Percentiles rank a stretch among this genome's conserved stretches.
These are phyloP conservation scores for Mycena crocata DNA, from an alignment of 768 basidiomycete species.

Conservation along the genomic window DNA sequence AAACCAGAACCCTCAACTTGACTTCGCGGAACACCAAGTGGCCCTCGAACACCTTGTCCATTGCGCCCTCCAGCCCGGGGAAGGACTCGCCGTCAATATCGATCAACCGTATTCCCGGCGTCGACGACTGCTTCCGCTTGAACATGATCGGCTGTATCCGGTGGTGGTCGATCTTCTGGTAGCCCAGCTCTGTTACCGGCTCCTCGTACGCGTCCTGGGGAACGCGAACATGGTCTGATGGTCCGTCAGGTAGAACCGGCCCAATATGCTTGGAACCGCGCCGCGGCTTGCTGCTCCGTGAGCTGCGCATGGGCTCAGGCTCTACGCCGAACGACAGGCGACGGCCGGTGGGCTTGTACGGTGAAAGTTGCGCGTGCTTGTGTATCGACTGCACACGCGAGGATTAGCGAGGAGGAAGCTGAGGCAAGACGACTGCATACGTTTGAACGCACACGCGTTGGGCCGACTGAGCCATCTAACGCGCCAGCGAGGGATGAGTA, in stretches of 20 bases:
- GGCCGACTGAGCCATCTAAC: slow-evolving; percentile 19
- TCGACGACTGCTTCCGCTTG: slow-evolving; percentile 1
- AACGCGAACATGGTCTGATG: slow-evolving; percentile 20
- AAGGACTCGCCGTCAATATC: slow-evolving; percentile 12
- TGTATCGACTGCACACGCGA: slow-evolving; percentile 21
- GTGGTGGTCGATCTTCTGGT: slow-evolving; percentile 24
- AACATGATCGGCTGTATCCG: slow-evolving; percentile 24
- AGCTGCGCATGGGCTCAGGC: background rate
- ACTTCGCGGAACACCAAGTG: slow-evolving; percentile 42
- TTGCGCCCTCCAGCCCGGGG: slow-evolving; percentile 25
- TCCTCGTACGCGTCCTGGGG: slow-evolving; percentile 24
- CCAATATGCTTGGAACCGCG: slow-evolving; percentile 28
- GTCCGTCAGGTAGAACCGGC: slow-evolving; percentile 24
- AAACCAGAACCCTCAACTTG: slow-evolving; percentile 51
- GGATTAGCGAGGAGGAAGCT: background rate
- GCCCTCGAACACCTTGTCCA: slow-evolving; percentile 35
- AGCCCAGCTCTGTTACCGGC: slow-evolving; percentile 21
- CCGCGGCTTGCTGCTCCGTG: slow-evolving; percentile 7
- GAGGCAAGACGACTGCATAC: background rate
- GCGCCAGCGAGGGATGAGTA: slow-evolving; percentile 27
- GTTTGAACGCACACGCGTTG: slow-evolving; percentile 20
- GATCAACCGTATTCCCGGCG: slow-evolving; percentile 11
- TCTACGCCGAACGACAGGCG: slow-evolving; percentile 33
- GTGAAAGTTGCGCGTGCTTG: slow-evolving; percentile 17
- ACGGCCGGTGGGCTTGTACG: slow-evolving; percentile 21